Conservation (phyloP, 257 asterid genomes). For the Mentha longifolia region DNA sequence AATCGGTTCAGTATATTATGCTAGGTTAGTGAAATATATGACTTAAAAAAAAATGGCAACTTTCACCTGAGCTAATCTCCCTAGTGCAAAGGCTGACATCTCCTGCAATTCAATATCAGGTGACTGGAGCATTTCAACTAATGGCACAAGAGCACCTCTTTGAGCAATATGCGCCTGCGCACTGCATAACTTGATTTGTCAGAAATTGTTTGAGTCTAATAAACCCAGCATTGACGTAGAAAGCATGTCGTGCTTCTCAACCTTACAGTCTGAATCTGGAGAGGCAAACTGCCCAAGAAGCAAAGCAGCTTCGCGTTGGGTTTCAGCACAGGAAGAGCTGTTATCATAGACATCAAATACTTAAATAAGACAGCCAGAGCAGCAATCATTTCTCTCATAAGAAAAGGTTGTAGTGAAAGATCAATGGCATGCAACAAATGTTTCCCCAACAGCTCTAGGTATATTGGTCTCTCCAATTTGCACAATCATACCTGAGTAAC, state of each 20-base stretch:
- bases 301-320: constrained; percentile 96
- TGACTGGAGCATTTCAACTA: too few species aligned
- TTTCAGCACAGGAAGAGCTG: constrained; percentile 96
- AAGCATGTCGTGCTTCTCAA: too few species aligned
- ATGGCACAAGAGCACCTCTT: too few species aligned
- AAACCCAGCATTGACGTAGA: too few species aligned
- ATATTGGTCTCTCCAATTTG: neutral
- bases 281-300: constrained; percentile 41
- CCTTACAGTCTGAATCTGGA: too few species aligned
- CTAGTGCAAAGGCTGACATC: constrained; percentile 91
- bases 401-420: neutral
- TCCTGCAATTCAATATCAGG: too few species aligned
- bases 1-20: constrained; percentile 52
- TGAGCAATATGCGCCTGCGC: constrained; percentile 17
- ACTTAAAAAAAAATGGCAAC: too few species aligned
- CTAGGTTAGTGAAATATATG: too few species aligned
- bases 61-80: constrained; percentile 51
- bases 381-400: neutral
- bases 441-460: neutral
- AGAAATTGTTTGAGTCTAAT: too few species aligned
- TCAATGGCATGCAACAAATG: neutral
- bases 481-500: constrained; percentile 77
- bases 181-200: too few species aligned
- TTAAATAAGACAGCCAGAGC: constrained; percentile 23
- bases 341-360: constrained; percentile 25